Percentiles rank a stretch among this genome's conserved stretches.
These are phyloP conservation scores for Kluyveromyces wickerhamii DNA, from an alignment of 805 yeast species.

Conservation along the genomic window DNA sequence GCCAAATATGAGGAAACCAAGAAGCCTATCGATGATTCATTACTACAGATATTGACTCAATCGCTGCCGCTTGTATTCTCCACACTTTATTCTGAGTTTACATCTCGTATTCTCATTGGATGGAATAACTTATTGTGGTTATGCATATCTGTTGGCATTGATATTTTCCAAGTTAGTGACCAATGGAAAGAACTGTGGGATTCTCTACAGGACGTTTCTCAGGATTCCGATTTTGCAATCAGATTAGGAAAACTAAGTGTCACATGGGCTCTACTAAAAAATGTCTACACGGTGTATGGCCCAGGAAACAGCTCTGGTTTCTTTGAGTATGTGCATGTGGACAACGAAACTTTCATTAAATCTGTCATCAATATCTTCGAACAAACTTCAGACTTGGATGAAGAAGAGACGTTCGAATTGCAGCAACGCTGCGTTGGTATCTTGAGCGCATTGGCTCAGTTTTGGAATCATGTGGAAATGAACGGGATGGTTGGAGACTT, in stretches of 20 bases:
- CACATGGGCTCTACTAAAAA: conserved; percentile 37
- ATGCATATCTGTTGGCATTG: conserved; percentile 19
- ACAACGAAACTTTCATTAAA: conserved; percentile 24
- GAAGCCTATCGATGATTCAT: conserved; percentile 9
- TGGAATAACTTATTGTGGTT: conserved; percentile 67
- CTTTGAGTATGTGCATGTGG: conserved; percentile 11
- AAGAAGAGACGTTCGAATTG: conserved; percentile 32
- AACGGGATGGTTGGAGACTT: conserved; percentile 41
- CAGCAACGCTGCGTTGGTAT: conserved; percentile 38
- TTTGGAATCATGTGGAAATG: conserved; percentile 36
- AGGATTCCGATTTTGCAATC: conserved; percentile 23
- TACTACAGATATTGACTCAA: conserved; percentile 13
- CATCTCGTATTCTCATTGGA: conserved; percentile 51
- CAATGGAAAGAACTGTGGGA: conserved; percentile 15
- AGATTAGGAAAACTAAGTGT: conserved; percentile 34
- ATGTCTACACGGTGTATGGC: conserved; percentile 16
- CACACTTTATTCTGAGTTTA: conserved; percentile 40
- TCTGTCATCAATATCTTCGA: conserved; percentile 17
- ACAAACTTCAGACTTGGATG: conserved; percentile 14
- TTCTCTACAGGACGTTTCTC: conserved; percentile 9
- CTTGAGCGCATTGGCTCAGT: conserved; percentile 42
- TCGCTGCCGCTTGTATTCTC: conserved; percentile 32
- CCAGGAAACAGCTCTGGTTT: conserved; percentile 7
- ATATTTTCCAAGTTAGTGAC: conserved; percentile 17
- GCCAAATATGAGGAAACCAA: conserved; percentile 14